Base-by-base conservation (phyloP, 176 grass and related monocot genomes). In the Dactylis glomerata region DNA sequence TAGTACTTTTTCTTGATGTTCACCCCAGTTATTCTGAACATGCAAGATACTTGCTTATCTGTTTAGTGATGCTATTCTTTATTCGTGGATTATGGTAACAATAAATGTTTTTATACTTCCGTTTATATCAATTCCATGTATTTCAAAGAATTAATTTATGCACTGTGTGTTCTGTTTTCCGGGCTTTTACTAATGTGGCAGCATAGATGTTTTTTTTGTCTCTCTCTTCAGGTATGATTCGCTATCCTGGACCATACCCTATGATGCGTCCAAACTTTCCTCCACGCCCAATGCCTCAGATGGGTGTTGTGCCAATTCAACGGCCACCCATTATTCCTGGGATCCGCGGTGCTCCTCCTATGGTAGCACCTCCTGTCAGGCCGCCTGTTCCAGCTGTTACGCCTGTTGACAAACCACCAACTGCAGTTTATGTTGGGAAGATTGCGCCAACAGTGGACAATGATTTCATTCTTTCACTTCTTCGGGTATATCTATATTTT, bases 371-470 rank as follows among this genome's bases (percentile, higher is more conserved):
- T 74, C 42, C 76, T 57, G 78, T 80, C 56, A 87, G 97, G 80
- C 88, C 93, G 36, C 78, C 91, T 77, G 31, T 65, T 78, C 88
- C 89, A 59, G 63, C 85, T 73, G 85, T 85, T 66, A 77, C 85
- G 14, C 80, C 58, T 36, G 23, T 84, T 70, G 97, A 96, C 78
- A 99, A 99, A 74, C 97, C 90, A 33, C 97, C 94, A 40, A 99
- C 93, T 64, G 94, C 97, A 73, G 97, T 99, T 89, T 99, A 99
- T 82, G 86, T 99, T 66, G 97, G 97, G 75, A 99, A 99, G 86
- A 99, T 99, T 82, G 84, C 93, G 27, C 76, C 93, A 58, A 89
- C 97, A 73, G 93, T 99, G 38, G 97, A 96, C 73, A 99, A 96
- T 87, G 93, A 92, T 61, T 99, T 96, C 82, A 92, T 99, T 58